Conservation (phyloP, 495 filamentous ascomycete species). For the Pseudoneurospora amorphoporcata region DNA sequence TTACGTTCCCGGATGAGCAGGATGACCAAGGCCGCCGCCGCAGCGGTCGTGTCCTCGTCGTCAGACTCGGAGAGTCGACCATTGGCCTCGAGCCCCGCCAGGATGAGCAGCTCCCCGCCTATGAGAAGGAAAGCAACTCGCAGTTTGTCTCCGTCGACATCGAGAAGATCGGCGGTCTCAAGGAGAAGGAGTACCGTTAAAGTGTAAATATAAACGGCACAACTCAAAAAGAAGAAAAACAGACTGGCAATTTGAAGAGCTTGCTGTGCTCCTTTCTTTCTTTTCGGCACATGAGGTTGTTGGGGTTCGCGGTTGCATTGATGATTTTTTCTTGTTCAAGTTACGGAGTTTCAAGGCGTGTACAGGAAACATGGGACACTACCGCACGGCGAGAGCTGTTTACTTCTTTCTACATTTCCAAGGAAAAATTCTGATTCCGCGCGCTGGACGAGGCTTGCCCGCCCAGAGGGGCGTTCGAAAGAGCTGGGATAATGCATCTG, state of each 20-base stretch:
- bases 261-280: background rate
- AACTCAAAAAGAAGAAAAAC: background rate
- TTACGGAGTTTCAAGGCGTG: slow-evolving; percentile 14
- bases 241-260: background rate
- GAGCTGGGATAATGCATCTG: background rate
- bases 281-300: background rate
- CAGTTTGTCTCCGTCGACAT: slow-evolving; percentile 89
- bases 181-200: slow-evolving; percentile 63
- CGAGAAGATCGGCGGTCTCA: slow-evolving; percentile 87
- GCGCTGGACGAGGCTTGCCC: background rate
- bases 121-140: slow-evolving; percentile 62
- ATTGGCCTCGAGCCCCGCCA: slow-evolving; percentile 80
- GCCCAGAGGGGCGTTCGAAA: background rate
- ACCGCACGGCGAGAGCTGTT: slow-evolving; percentile 9
- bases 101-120: slow-evolving; percentile 76
- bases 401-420: slow-evolving; percentile 6
- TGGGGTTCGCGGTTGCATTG: background rate
- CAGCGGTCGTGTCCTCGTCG: slow-evolving; percentile 83
- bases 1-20: slow-evolving; percentile 94
- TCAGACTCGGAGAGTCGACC: slow-evolving; percentile 78
- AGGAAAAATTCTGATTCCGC: background rate
- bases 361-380: slow-evolving; percentile 12
- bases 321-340: background rate
- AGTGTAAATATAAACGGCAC: background rate
- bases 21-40: slow-evolving; percentile 77